A percentile compares a stretch with the other conserved stretches of the same genome.
These are phyloP conservation scores for Lagerstroemia speciosa DNA, from an alignment of 345 rosid genomes.

Conservation along the genomic window DNA sequence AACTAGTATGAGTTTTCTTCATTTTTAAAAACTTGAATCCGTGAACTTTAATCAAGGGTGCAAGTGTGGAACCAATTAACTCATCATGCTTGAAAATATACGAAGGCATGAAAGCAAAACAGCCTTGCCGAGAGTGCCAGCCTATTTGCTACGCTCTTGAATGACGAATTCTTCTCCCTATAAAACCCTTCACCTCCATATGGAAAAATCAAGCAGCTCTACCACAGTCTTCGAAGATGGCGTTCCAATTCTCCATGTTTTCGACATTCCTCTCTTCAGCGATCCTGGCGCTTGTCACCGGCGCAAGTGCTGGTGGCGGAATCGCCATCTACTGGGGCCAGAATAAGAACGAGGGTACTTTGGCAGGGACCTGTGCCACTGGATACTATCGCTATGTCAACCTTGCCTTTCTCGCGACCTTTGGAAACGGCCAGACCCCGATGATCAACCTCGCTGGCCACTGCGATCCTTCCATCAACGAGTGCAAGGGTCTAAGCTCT, in stretches of 20 bases:
- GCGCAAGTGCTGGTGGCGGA: background rate
- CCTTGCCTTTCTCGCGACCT: background rate
- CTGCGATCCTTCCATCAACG: background rate
- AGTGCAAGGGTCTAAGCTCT: background rate
- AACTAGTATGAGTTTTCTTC: too few species aligned
- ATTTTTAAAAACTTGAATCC: too few species aligned
- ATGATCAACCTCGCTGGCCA: constrained; percentile 1
- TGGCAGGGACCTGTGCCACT: background rate
- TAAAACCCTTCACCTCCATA: background rate
- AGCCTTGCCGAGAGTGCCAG: background rate
- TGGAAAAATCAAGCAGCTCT: background rate
- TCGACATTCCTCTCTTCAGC: background rate
- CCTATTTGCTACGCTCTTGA: background rate
- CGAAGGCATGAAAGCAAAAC: too few species aligned
- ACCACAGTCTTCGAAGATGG: background rate
- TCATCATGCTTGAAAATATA: too few species aligned
- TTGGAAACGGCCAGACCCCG: constrained; percentile 3
- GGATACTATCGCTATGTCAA: background rate
- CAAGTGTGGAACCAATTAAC: too few species aligned
- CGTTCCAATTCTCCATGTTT: background rate
- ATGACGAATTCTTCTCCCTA: background rate
- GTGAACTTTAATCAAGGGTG: too few species aligned
- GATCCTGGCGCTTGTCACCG: background rate
- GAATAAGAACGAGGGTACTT: background rate
- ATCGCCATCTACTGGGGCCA: constrained; percentile 9